These are phyloP conservation scores for Lotmaria passim DNA, from an alignment of 208 protist species.

Conservation along the genomic window DNA sequence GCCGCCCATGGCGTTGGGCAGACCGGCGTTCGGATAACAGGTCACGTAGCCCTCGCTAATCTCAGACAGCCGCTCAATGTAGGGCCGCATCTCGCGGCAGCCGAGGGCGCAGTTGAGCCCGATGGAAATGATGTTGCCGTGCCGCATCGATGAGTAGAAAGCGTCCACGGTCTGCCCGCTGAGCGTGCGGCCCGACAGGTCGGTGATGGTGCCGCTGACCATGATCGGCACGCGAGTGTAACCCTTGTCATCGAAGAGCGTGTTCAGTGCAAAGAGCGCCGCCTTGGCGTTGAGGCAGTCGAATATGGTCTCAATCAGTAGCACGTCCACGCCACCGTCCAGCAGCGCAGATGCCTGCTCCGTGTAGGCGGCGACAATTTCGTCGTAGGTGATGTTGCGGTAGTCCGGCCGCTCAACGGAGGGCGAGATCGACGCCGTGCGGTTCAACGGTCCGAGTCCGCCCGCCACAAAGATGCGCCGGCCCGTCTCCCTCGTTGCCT, in stretches of 20 bases:
- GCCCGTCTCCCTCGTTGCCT: slow-evolving; percentile 40
- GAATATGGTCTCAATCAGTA: slow-evolving; percentile 98
- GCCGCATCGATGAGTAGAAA: slow-evolving; percentile 91
- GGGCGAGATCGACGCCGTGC: slow-evolving; percentile 95
- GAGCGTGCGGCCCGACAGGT: slow-evolving; percentile 94
- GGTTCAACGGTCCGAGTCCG: slow-evolving; percentile 95
- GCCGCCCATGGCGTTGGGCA: slow-evolving; percentile 80
- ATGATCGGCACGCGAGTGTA: slow-evolving; percentile 62
- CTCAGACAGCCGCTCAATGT: slow-evolving; percentile 52
- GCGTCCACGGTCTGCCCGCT: slow-evolving; percentile 97
- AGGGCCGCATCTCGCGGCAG: slow-evolving; percentile 63
- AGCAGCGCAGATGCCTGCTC: slow-evolving; percentile 92
- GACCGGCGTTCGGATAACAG: slow-evolving; percentile 82
- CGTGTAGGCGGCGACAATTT: slow-evolving; percentile 92
- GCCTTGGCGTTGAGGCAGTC: slow-evolving; percentile 91
- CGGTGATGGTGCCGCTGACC: slow-evolving; percentile 95
- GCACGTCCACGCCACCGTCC: slow-evolving; percentile 94
- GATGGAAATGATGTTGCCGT: slow-evolving; percentile 90
- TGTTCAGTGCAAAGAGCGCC: slow-evolving; percentile 93
- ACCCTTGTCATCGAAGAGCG: slow-evolving; percentile 82
- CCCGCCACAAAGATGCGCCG: slow-evolving; percentile 93
- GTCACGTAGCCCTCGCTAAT: slow-evolving; percentile 65
- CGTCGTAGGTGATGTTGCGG: slow-evolving; percentile 94
- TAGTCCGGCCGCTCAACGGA: slow-evolving; percentile 93
- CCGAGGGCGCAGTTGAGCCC: slow-evolving; percentile 96